Conservation (phyloP, 2,329 filamentous ascomycete genomes). For the Hyphodiscus sp. region DNA sequence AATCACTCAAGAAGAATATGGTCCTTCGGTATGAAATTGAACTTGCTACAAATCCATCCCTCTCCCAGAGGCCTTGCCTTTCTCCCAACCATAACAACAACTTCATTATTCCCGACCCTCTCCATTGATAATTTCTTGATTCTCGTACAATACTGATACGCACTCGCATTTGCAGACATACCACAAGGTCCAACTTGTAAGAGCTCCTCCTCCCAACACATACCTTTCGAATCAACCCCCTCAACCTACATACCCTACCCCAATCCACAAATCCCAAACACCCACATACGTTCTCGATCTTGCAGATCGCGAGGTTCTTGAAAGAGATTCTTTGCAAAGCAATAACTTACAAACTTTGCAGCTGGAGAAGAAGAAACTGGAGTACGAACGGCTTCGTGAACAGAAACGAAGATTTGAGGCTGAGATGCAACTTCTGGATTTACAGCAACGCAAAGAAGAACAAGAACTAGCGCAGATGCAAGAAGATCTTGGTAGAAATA, state of each 20-base stretch:
- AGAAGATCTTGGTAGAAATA: slow-evolving; percentile 60
- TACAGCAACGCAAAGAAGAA: slow-evolving; percentile 76
- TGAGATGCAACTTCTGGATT: slow-evolving; percentile 84
- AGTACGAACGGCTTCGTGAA: slow-evolving; percentile 86
- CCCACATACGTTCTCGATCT: not conserved
- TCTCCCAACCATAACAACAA: slow-evolving; percentile 4
- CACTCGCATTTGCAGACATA: slow-evolving; percentile 42
- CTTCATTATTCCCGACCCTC: not conserved
- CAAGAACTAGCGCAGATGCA: slow-evolving; percentile 81
- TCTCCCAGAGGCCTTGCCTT: not conserved
- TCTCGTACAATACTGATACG: slow-evolving; percentile 18
- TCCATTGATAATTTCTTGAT: slow-evolving; percentile 2
- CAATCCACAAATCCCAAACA: slow-evolving; percentile 3
- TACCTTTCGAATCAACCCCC: slow-evolving; percentile 4
- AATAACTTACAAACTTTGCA: slow-evolving; percentile 40
- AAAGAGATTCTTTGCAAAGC: not conserved
- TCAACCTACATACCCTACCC: not conserved
- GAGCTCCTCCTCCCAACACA: slow-evolving; percentile 26
- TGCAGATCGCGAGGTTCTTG: not conserved
- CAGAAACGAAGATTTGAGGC: slow-evolving; percentile 85
- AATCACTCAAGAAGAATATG: slow-evolving; percentile 28
- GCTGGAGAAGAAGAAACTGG: slow-evolving; percentile 90
- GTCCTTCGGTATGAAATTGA: slow-evolving; percentile 28
- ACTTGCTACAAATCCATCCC: not conserved
- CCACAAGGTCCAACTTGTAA: slow-evolving; percentile 73